Conservation (phyloP, 768 basidiomycete species). For the Baorangia bicolor region DNA sequence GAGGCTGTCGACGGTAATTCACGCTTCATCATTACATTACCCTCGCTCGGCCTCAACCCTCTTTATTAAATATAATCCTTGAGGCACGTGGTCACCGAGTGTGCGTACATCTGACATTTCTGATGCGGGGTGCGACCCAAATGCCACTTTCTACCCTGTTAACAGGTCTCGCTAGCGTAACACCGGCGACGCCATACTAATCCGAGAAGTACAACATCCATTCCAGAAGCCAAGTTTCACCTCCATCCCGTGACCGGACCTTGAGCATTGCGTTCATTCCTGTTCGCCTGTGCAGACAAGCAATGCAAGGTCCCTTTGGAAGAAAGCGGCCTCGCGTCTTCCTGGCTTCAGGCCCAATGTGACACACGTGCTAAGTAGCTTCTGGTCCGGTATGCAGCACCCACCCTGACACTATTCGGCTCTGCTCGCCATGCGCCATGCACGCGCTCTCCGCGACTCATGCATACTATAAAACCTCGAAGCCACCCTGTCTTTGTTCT, state of each 20-base stretch:
- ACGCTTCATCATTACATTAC: constrained; percentile 20
- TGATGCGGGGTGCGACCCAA: constrained; percentile 4
- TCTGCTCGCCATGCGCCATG: constrained; percentile 27
- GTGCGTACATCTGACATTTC: constrained; percentile 10
- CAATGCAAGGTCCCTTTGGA: constrained; percentile 27
- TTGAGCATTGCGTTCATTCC: constrained; percentile 29
- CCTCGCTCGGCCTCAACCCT: constrained; percentile 24
- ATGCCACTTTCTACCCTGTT: neutral
- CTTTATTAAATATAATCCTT: constrained; percentile 15
- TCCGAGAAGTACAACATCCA: constrained; percentile 4
- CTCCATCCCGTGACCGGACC: constrained; percentile 18
- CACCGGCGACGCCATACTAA: neutral
- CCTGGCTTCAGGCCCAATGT: constrained; percentile 29
- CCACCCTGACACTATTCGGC: constrained; percentile 27
- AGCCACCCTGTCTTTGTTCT: constrained; percentile 2
- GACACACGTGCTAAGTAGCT: constrained; percentile 21
- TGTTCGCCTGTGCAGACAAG: constrained; percentile 28
- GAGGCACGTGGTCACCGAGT: constrained; percentile 18
- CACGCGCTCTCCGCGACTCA: constrained; percentile 27
- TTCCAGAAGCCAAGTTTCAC: constrained; percentile 16
- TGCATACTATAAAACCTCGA: constrained; percentile 25
- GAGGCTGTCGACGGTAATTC: constrained; percentile 31
- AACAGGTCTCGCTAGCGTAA: constrained; percentile 1
- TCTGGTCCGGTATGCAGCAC: constrained; percentile 17
- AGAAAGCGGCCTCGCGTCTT: constrained; percentile 34